Base-by-base conservation (phyloP, 306 rosid species). In the Cajanus cajan region DNA sequence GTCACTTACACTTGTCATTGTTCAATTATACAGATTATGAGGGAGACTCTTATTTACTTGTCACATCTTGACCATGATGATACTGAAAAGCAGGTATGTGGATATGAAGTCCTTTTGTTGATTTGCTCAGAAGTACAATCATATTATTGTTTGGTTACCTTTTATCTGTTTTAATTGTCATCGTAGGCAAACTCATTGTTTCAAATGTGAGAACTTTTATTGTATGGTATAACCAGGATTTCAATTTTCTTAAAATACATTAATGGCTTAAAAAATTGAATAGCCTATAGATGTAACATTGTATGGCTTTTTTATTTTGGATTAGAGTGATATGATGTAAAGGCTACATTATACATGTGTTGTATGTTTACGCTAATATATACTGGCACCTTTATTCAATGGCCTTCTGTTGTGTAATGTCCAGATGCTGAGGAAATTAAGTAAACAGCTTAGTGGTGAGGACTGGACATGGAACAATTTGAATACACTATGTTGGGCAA, bases 381-480 rank as follows among this genome's bases (percentile, higher is more conserved):
- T 44, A 10, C 2, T 72, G 47, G 47, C 68, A 5, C 16, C 69
- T 65, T 70, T 47, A 64, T 71, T n/a, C 25, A 66, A 31, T 44
- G 19, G 44, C 28, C 31, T 84, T 16, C 15, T 41, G 12, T 67
- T 1, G 8, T 85, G 73, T 51, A 66, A 70, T 37, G 67, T 61
- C 45, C 90, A 96, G 99, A 96, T 96, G 99, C 88, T 96, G 78
- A 96, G 78, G 91, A 96, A 96, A 72, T 84, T 96, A 72, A 96
- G 93, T 81, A 93, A 91, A 68, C 99, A 96, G 62, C 89, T 96
- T 43, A 96, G 90, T 78, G 99, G 99, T 5, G 99, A 96, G 87
- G 98, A 96, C 84, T 96, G 99, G 98, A 86, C 95, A 63, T 96
- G 99, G 99, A 96, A 93, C 88, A 96, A 93, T 87, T 87, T 96